Evolutionary conservation across 1,139 yeast genomes (phyloP).

Genomic region (Pichia sp.): DNA sequence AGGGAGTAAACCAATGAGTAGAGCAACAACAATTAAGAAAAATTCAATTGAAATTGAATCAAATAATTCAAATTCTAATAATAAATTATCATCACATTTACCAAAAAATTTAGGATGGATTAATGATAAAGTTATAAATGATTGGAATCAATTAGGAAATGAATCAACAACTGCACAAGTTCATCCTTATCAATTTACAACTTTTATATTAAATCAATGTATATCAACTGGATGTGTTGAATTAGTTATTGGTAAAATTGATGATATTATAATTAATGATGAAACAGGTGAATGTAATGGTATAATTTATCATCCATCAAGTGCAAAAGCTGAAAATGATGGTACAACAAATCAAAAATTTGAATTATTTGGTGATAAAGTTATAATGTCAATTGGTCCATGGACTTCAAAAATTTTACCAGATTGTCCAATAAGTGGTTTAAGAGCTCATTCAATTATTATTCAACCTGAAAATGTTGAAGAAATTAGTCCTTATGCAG

Average conservation of each 20-base stretch:
- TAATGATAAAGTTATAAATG: slow-evolving; percentile 53
- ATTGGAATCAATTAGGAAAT: slow-evolving; percentile 80
- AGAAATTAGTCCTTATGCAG: slow-evolving; percentile 83
- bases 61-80: slow-evolving; percentile 21
- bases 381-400: slow-evolving; percentile 87
- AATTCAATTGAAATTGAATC: slow-evolving; percentile 35
- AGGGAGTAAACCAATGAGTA: slow-evolving; percentile 22
- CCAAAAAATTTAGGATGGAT: slow-evolving; percentile 86
- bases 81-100: slow-evolving; percentile 31
- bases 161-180: slow-evolving; percentile 92
- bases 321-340: slow-evolving; percentile 36
- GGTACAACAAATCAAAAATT: slow-evolving; percentile 29
- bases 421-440: slow-evolving; percentile 87
- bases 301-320: slow-evolving; percentile 55
- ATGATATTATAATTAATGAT: slow-evolving; percentile 54
- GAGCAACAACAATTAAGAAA: slow-evolving; percentile 33
- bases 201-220: slow-evolving; percentile 71
- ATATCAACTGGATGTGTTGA: slow-evolving; percentile 82
- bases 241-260: slow-evolving; percentile 77
- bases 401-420: slow-evolving; percentile 92
- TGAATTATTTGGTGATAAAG: slow-evolving; percentile 59
- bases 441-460: slow-evolving; percentile 92
- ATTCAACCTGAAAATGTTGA: slow-evolving; percentile 69
- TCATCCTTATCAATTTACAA: slow-evolving; percentile 91
- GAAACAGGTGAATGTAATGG: slow-evolving; percentile 66